Evolutionary conservation across 202 grass and related monocot species (phyloP).

Genomic region (Zizania palustris): DNA sequence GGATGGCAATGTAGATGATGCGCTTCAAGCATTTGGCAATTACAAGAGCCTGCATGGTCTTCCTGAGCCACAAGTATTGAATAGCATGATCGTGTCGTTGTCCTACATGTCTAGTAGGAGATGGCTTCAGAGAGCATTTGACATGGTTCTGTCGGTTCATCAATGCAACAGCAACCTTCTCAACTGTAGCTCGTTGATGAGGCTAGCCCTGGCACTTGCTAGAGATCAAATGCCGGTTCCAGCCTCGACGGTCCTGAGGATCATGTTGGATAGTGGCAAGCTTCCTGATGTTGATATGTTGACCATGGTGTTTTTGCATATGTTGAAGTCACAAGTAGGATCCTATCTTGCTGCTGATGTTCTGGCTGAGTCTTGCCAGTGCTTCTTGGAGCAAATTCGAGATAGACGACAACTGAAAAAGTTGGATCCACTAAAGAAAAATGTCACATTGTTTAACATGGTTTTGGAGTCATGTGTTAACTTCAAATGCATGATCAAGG

Average conservation of each 20-base stretch:
- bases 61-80: conserved; percentile 56
- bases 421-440: conserved; percentile 59
- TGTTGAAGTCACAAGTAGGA: conserved; percentile 73
- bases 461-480: conserved; percentile 76
- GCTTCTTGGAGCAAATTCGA: conserved; percentile 49
- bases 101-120: conserved; percentile 56
- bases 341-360: conserved; percentile 67
- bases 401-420: conserved; percentile 54
- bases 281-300: conserved; percentile 73
- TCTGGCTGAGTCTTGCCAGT: conserved; percentile 63
- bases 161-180: conserved; percentile 56
- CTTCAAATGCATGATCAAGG: conserved; percentile 73
- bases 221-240: conserved; percentile 69
- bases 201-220: conserved; percentile 59
- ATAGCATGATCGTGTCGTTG: conserved; percentile 55
- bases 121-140: conserved; percentile 83
- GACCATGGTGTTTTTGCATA: conserved; percentile 66
- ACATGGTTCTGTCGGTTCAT: conserved; percentile 56
- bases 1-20: conserved; percentile 61
- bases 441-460: conserved; percentile 69
- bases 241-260: conserved; percentile 58
- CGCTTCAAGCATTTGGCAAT: conserved; percentile 61
- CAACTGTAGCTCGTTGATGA: conserved; percentile 49
- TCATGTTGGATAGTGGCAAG: conserved; percentile 59
- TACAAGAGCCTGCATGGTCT: conserved; percentile 72